Base-by-base conservation (phyloP, 345 rosid species). In the Microthlaspi erraticum region DNA sequence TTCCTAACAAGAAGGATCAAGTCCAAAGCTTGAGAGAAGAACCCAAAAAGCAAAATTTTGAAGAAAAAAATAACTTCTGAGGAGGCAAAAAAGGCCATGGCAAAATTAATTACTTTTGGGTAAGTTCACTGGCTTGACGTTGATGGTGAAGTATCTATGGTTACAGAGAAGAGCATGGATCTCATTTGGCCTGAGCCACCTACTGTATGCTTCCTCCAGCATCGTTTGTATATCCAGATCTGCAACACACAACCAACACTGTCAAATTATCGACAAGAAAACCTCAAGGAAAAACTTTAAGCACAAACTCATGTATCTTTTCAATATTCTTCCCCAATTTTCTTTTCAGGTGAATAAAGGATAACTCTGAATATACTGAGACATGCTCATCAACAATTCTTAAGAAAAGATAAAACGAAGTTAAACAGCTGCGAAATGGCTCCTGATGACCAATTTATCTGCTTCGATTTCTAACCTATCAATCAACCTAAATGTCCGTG, bases 141-240 rank as follows among this genome's bases (percentile, higher is more conserved):
- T 45, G 70, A 95, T 82, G 73, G 53, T 51, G 83, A 95, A 95
- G 73, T 78, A 68, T 72, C 83, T 86, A 83, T 82, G 59, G 69
- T 95, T 95, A 66, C 87, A 89, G 16, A 95, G 90, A 29, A 90
- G 74, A 26, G 99, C 99, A 56, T 87, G 93, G 64, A 94, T 91
- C 84, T 94, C 99, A 74, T 95, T 95, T 5, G 99, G 99, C 23
- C 98, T 87, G 43, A 95, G 93, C 99, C 99, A 95, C 83, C 98
- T 86, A 8, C 80, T 63, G 62, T 67, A 78, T 13, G 98, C 93
- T 78, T 95, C 99, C 74, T 82, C 91, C 83, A 66, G 31, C 71
- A 88, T 84, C 53, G 13, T 74, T 14, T 10, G 66, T 60, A 88
- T 74, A 80, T 94, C 98, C 72, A 95, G 81, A 83, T 89, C 99